Evolutionary conservation across 306 rosid genomes (phyloP), one percentile per base, ranked within the genome.

Genomic region (Quercus mongolica): DNA sequence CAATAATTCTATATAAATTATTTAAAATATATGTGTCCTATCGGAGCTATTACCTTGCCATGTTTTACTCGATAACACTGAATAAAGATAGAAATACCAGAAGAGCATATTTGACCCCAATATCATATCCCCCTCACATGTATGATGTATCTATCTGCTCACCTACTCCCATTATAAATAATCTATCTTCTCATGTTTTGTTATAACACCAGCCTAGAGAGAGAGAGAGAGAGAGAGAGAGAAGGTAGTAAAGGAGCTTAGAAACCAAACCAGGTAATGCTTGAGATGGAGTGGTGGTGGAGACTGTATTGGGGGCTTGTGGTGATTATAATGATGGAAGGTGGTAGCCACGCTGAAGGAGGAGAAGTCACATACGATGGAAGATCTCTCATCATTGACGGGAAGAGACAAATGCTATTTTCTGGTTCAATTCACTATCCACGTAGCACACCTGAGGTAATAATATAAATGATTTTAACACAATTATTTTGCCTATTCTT

Each of bases 341-440:
- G 4, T 31, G 20, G 3, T 17, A 46, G 30, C 62, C 68, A 46
- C 9, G 57, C 41, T 9, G 61, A 75, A 49, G 25, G 78, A 71
- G 76, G 77, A 62, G 77, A 79, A 10, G 94, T 90, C 0, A 88
- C 86, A 14, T 92, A 92, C 33, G 97, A 94, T 51, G 91, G 96
- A 77, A 89, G 98, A 69, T 92, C 98, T 76, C 94, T 94, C n/a
- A 84, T 92, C 76, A 82, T 94, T 31, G 71, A 81, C 46, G 98
- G 94, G 31, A 78, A 86, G 4, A 83, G 96, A 64, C 83, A 79
- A 21, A 56, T 94, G 54, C 90, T 94, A 13, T 90, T 94, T 80
- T 92, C 98, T 0, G 98, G 96, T 78, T 94, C 98, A 1, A 90
- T 94, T 80, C 98, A 94, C 56, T 94, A 94, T 81, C 94, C 96